phyloP scores from a whole-genome alignment of 345 rosid genomes.

The Aegle marmelos region DNA sequence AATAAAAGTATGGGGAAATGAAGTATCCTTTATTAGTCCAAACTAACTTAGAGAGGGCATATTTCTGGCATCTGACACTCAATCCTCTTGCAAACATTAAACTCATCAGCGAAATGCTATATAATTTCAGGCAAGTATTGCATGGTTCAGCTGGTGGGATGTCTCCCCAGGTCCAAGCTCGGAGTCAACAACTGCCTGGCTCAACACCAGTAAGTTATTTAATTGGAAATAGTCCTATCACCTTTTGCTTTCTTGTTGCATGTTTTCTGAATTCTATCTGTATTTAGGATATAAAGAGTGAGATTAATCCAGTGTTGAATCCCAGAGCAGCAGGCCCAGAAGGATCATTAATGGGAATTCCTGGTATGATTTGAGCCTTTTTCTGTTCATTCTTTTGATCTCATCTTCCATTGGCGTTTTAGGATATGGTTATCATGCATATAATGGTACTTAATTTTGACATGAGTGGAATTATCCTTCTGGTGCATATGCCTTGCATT shows the following conservation, averaged over 20 bases:
- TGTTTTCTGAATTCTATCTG: constrained; percentile 28
- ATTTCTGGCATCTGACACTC: background rate
- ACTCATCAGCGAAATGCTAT: background rate
- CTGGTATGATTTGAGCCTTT: constrained; percentile 46
- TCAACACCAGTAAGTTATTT: constrained; percentile 58
- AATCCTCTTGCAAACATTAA: background rate
- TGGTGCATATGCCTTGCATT: background rate
- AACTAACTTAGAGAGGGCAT: background rate
- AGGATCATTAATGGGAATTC: constrained; percentile 88
- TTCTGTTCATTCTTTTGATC: constrained; percentile 2
- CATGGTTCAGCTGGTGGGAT: constrained; percentile 81
- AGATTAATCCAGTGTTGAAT: constrained; percentile 79
- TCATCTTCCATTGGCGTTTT: constrained; percentile 3
- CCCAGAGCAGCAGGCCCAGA: constrained; percentile 88
- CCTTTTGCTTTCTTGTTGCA: constrained; percentile 1
- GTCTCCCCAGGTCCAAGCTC: constrained; percentile 87
- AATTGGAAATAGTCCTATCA: background rate
- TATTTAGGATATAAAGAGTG: constrained; percentile 83
- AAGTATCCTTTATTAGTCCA: background rate
- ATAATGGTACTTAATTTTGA: background rate
- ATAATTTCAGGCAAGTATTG: constrained; percentile 81
- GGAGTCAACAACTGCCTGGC: constrained; percentile 80
- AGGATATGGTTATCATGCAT: constrained; percentile 11
- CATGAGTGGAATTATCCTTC: background rate
- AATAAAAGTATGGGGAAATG: background rate